phyloP scores from a whole-genome alignment of 1,139 yeast genomes.

The Diutina sp. region DNA sequence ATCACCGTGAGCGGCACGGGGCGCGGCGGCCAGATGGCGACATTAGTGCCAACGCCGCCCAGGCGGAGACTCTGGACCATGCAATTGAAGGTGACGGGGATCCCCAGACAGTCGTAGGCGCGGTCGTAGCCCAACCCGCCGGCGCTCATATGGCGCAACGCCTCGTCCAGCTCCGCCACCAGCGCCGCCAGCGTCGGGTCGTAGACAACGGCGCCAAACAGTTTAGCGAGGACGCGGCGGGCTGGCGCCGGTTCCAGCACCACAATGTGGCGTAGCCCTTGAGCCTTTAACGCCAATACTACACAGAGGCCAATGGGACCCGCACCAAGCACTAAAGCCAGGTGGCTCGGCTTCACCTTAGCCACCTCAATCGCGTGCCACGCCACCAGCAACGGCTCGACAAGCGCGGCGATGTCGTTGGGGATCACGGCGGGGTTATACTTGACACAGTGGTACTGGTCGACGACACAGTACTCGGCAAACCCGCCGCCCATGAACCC shows the following conservation, averaged over 20 bases:
- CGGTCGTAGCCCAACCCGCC: background rate
- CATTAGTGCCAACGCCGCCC: background rate
- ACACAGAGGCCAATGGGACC: background rate
- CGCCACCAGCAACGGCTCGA: background rate
- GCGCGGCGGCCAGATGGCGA: background rate
- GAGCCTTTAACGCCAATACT: background rate
- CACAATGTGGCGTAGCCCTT: background rate
- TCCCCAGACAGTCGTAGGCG: constrained; percentile 1
- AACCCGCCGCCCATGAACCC: background rate
- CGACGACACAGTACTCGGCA: constrained; percentile 1
- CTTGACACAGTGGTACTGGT: background rate
- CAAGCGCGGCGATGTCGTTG: background rate
- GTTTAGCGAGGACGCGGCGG: background rate
- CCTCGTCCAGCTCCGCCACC: background rate
- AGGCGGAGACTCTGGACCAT: background rate
- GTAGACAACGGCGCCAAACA: background rate
- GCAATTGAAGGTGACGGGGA: background rate
- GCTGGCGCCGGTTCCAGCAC: background rate
- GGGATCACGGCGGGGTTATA: background rate
- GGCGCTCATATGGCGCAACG: background rate
- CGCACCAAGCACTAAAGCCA: background rate
- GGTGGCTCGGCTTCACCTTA: background rate
- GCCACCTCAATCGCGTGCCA: background rate
- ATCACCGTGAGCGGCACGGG: background rate
- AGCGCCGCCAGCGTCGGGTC: background rate